Conservation (phyloP, 2,329 filamentous ascomycete species). For the Nothophoma quercina region DNA sequence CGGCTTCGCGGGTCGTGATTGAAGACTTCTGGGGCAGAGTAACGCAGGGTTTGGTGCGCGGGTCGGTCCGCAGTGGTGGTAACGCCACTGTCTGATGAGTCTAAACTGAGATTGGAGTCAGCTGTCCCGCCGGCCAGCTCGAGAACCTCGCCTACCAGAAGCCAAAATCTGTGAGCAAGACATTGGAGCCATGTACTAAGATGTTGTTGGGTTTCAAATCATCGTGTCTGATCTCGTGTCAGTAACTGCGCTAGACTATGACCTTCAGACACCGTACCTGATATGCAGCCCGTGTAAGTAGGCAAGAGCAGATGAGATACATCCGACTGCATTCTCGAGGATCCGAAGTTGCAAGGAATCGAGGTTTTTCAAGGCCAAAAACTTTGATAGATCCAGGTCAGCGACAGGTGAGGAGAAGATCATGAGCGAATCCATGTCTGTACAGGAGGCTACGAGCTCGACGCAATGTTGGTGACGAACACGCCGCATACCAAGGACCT, state of each 20-base stretch:
- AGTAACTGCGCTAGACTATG: not conserved
- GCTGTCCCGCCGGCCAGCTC: too few species aligned
- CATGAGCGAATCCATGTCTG: conserved; percentile 22
- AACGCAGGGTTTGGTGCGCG: too few species aligned
- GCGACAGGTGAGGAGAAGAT: conserved; percentile 25
- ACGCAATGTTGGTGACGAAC: conserved; percentile 26
- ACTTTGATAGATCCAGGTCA: conserved; percentile 26
- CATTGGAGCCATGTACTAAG: conserved; percentile 24
- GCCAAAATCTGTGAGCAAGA: conserved; percentile 29
- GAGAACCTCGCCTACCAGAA: conserved; percentile 14
- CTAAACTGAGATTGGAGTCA: too few species aligned
- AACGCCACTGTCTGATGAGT: too few species aligned
- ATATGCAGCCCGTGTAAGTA: conserved; percentile 1
- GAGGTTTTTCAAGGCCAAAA: conserved; percentile 15
- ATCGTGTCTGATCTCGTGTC: conserved; percentile 17
- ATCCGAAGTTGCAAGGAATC: not conserved
- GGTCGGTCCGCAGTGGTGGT: too few species aligned
- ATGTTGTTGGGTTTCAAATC: conserved; percentile 32
- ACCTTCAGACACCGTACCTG: not conserved
- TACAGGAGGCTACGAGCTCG: conserved; percentile 22
- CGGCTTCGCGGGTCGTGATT: too few species aligned
- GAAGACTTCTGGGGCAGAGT: too few species aligned
- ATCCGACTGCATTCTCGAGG: conserved; percentile 13
- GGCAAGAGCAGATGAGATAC: conserved; percentile 9
- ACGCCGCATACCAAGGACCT: conserved; percentile 26